These are phyloP conservation scores for Blastobotrys terrestris DNA, from an alignment of 805 yeast genomes.

Conservation along the genomic window DNA sequence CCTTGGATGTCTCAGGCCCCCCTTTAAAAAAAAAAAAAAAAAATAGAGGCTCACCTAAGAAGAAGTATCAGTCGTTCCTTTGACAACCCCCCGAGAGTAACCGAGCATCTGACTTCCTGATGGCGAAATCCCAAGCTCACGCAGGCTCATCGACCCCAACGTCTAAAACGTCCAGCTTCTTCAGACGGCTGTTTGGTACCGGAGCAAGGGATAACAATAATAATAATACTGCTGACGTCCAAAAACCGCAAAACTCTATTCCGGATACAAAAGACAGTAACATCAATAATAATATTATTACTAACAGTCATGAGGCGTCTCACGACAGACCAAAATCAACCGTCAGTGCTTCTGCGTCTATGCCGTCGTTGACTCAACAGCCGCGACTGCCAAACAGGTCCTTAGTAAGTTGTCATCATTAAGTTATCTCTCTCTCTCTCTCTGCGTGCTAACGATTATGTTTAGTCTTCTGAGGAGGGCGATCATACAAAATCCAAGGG, in stretches of 20 bases:
- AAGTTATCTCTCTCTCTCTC: not conserved
- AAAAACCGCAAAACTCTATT: not conserved
- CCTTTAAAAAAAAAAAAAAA: not conserved
- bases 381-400: not conserved
- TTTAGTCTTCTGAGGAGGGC: not conserved
- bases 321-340: not conserved
- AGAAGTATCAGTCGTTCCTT: not conserved
- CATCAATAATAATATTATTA: too few species aligned
- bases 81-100: not conserved
- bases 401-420: not conserved
- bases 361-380: not conserved
- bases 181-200: conserved; percentile 2
- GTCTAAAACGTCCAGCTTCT: not conserved
- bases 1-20: not conserved
- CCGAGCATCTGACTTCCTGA: not conserved
- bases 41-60: not conserved
- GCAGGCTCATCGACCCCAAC: not conserved
- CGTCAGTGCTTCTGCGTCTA: not conserved
- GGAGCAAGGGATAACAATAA: not conserved
- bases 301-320: not conserved
- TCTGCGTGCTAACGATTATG: too few species aligned
- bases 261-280: not conserved
- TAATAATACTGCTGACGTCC: not conserved
- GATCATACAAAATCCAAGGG: not conserved
- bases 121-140: not conserved